phyloP scores from a whole-genome alignment of 2,329 filamentous ascomycete genomes.

The Nakataea oryzae region DNA sequence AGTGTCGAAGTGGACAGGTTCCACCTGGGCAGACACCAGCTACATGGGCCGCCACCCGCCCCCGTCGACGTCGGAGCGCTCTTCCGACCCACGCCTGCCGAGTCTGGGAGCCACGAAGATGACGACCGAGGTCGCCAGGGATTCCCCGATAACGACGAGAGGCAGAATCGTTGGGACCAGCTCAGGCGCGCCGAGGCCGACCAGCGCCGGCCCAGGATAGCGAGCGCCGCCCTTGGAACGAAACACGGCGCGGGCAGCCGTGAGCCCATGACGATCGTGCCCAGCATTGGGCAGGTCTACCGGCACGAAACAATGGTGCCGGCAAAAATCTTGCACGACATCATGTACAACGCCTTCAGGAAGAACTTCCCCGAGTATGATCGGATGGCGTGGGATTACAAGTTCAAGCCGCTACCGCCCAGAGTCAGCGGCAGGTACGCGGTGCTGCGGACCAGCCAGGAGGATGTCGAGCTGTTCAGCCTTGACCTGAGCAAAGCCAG shows the following conservation, averaged over 20 bases:
- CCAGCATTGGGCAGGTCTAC: not conserved
- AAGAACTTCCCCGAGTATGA: not conserved
- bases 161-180: not conserved
- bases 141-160: not conserved
- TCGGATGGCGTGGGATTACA: not conserved
- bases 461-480: constrained; percentile 35
- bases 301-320: not conserved
- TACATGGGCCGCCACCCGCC: too few relatives aligned
- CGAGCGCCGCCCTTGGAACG: not conserved
- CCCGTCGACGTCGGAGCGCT: not conserved
- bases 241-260: too few relatives aligned
- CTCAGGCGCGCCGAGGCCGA: not conserved
- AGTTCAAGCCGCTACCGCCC: constrained; percentile 2
- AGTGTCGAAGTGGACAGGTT: not conserved
- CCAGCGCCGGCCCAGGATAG: not conserved
- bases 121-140: not conserved
- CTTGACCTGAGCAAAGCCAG: constrained; percentile 14
- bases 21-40: not conserved
- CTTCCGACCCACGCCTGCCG: not conserved
- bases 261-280: constrained; percentile 1
- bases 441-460: constrained; percentile 37
- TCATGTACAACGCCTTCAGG: not conserved
- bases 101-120: not conserved
- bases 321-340: not conserved
- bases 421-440: constrained; percentile 11